Base-by-base conservation (phyloP, 805 yeast genomes). In the Pichia rugopelliculosa region DNA sequence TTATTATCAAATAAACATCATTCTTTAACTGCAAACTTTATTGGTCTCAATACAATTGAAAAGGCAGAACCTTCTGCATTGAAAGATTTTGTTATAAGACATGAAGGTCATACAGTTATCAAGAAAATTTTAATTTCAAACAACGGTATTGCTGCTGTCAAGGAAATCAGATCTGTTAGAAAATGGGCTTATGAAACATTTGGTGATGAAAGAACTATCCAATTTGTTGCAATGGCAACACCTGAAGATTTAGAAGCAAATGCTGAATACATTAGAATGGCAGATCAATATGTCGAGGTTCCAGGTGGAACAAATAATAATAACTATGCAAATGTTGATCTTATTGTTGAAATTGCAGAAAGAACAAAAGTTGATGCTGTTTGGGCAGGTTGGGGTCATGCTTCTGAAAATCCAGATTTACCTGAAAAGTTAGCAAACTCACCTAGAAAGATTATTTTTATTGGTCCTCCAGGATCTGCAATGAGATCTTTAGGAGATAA, bases 371-470 rank as follows among this genome's bases (percentile, higher is more conserved):
- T 87, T 48, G 96, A 93, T 66, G 99, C 99, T 23, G 99, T 93
- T 49, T 93, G 99, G 99, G 99, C 99, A 33, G 99, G 99, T 60
- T 93, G 99, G 99, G 99, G 99, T 60, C 99, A 95, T 66, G 99
- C 99, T 25, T 87, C 96, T n/a, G 99, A 93, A 73, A 91, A 95
- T 71, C 99, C 99, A 24, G 67, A 73, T 41, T 78, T 93, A 56
- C 99, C 99, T 25, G 99, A 93, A 69, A 80, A 77, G 68, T 76
- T 93, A 65, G 97, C 98, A 15, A 83, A 84, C n/a, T 88, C 96
- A 18, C 88, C 90, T 51, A 84, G 88, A 67, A 86, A 78, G 61
- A 85, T 95, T 59, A 76, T 93, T 47, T 93, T 93, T 62, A 93
- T 93, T 66, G 99, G 99, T 55, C 99, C 99, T 52, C 99, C 99